Conservation (phyloP, 148 eudicot species). For the Chenopodium quinoa region DNA sequence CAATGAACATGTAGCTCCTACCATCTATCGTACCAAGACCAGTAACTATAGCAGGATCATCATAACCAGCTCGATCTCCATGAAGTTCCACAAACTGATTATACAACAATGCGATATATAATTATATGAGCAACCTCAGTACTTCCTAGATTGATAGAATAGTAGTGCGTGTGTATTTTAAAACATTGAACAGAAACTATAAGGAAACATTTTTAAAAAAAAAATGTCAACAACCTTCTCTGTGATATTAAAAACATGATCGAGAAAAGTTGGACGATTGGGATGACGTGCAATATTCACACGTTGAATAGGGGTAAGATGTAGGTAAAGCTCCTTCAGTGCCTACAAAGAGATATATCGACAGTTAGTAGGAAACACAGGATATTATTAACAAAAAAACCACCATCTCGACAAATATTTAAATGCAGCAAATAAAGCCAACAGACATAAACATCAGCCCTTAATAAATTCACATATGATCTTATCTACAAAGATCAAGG, state of each 20-base stretch:
- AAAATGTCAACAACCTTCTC: conserved; percentile 57
- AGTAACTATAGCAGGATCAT: conserved; percentile 87
- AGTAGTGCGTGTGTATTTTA: neutral
- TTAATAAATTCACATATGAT: no score
- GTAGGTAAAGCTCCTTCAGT: conserved; percentile 63
- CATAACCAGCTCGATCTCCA: conserved; percentile 89
- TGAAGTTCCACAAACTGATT: conserved; percentile 86
- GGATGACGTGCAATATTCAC: conserved; percentile 95
- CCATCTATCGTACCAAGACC: conserved; percentile 85
- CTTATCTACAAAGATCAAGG: no score
- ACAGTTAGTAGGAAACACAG: conserved; percentile 10
- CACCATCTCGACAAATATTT: neutral
- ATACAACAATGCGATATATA: conserved; percentile 9
- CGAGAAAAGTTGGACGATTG: conserved; percentile 90
- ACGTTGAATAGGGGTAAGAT: conserved; percentile 87
- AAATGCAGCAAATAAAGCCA: neutral
- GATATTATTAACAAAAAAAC: neutral
- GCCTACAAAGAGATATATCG: conserved; percentile 48
- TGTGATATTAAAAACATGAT: conserved; percentile 74
- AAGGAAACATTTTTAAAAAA: neutral
- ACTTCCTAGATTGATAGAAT: neutral
- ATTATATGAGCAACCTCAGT: conserved; percentile 1
- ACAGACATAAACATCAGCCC: neutral
- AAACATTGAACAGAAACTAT: conserved; percentile 6
- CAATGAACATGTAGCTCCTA: conserved; percentile 78